Base-by-base conservation (phyloP, 345 rosid species). In the Pistacia integerrima region DNA sequence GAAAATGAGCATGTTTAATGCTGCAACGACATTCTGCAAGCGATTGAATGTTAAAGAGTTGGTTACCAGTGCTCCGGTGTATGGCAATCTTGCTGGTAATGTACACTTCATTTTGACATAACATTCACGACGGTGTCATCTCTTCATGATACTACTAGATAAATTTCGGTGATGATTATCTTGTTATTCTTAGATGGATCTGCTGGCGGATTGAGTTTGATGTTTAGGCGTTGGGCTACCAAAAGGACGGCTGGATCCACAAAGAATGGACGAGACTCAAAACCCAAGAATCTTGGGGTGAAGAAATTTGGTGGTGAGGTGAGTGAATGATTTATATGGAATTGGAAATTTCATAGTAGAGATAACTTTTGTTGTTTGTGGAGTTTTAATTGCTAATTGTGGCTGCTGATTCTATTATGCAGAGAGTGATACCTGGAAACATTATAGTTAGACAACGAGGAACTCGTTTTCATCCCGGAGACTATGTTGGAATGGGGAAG, bases 221-320 rank as follows among this genome's bases (percentile, higher is more conserved):
- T 91, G 76, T 78, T 93, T 13, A 82, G 87, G 84, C 90, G 94
- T 16, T 96, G 97, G 97, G 97, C 97, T 84, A 88, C 97, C 4
- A 93, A 93, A 77, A 93, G 86, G 78, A 77, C 87, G 0, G 97
- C 95, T 58, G 98, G 99, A 51, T 93, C 97, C 48, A 91, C 98
- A 1, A 93, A 91, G 89, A 96, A 96, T 28, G 97, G 90, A 56
- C 85, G 99, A 28, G 97, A 89, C 84, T 92, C 97, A 0, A 85
- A 88, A 61, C 97, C 98, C 28, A 92, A 92, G 90, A 82, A 88
- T 74, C 97, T 96, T n/a, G 99, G 95, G 10, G 97, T 92, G 46
- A 93, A 93, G 91, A 92, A 93, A 62, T 96, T 89, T n/a, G 97
- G 99, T 52, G 97, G 92, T 18, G 97, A 92, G 95, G 97, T 91